Conservation (phyloP, 129 eudicot species). For the Pseudognaphalium luteoalbum region DNA sequence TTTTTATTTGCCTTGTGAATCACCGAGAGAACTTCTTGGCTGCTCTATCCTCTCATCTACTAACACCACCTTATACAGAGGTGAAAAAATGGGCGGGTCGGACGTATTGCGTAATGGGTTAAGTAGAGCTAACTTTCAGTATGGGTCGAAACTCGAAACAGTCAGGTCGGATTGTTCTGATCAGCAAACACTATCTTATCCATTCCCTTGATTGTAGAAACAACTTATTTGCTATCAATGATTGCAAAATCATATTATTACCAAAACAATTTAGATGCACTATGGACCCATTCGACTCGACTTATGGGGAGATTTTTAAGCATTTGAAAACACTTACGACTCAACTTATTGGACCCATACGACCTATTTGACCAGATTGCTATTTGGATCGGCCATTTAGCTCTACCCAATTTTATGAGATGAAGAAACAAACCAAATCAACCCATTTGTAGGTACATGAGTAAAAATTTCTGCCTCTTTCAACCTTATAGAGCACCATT, state of each 20-base stretch:
- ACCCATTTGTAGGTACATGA: neutral
- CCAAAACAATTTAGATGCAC: neutral
- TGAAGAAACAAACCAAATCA: neutral
- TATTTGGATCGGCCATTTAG: neutral
- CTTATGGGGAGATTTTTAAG: neutral
- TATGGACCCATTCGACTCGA: too few relatives aligned
- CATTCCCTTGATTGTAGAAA: neutral
- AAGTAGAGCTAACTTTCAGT: neutral
- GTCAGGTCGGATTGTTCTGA: neutral
- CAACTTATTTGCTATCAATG: neutral
- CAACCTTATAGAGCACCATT: neutral
- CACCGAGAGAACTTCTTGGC: neutral
- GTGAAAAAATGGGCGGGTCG: neutral
- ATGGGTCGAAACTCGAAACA: neutral
- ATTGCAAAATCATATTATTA: neutral
- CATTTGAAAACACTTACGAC: neutral
- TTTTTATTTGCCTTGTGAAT: neutral
- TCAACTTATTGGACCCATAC: neutral
- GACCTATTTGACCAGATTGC: neutral
- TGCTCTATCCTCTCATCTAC: neutral
- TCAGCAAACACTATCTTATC: neutral
- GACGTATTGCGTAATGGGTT: neutral
- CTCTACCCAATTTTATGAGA: neutral
- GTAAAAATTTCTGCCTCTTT: neutral
- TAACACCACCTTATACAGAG: neutral